Conservation (phyloP, 108 stramenopile genomes). For the Cyclostephanos invisitatus region DNA sequence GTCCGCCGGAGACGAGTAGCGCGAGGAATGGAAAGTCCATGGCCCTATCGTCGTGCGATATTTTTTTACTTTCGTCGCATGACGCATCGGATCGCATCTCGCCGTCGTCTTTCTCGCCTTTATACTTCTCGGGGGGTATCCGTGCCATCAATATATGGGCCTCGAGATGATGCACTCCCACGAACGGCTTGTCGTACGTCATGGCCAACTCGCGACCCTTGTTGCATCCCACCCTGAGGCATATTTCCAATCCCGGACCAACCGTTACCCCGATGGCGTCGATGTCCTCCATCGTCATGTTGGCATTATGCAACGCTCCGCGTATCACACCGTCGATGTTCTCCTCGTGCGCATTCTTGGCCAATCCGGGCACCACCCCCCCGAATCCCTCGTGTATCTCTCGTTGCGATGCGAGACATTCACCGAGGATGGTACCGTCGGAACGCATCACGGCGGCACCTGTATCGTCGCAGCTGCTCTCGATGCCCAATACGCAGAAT, state of each 20-base stretch:
- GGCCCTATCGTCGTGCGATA: conserved; percentile 29
- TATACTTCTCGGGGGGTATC: conserved; percentile 52
- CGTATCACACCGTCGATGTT: conserved; percentile 86
- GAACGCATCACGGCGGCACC: conserved; percentile 91
- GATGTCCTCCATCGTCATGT: conserved; percentile 72
- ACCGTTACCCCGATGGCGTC: conserved; percentile 98
- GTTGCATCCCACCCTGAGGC: conserved; percentile 92
- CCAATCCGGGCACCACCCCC: conserved; percentile 93
- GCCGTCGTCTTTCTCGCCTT: conserved; percentile 13
- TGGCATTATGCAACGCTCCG: conserved; percentile 75
- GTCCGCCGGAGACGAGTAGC: conserved; percentile 95
- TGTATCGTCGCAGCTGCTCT: conserved; percentile 96
- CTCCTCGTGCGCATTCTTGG: conserved; percentile 82
- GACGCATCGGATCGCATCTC: conserved; percentile 4
- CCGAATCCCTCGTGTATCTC: conserved; percentile 95
- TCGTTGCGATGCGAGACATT: conserved; percentile 89
- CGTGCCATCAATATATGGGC: conserved; percentile 96
- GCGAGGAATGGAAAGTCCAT: conserved; percentile 94
- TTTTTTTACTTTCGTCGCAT: conserved; percentile 14
- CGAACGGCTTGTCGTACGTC: conserved; percentile 87
- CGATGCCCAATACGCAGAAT: conserved; percentile 94
- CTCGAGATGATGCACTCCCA: conserved; percentile 95
- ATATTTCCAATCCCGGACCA: conserved; percentile 97
- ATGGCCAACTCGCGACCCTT: conserved; percentile 82
- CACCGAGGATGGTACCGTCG: conserved; percentile 92